Evolutionary conservation across 2,329 filamentous ascomycete species (phyloP).

Genomic region (Capronia coronata): DNA sequence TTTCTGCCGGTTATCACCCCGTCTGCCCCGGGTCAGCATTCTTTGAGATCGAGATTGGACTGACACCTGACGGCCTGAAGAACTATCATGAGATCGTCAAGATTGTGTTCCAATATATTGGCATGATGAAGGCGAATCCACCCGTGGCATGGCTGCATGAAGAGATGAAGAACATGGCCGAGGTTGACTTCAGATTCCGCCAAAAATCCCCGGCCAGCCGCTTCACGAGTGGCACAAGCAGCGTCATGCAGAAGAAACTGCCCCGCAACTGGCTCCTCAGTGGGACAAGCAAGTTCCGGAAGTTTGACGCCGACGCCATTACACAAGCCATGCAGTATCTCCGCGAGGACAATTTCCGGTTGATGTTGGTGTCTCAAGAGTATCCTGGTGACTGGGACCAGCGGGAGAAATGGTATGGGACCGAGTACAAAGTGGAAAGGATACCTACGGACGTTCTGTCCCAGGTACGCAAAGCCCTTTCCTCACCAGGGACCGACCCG

Average conservation of each 20-base stretch:
- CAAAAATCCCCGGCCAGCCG: conserved; percentile 85
- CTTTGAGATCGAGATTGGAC: conserved; percentile 69
- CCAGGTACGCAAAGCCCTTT: conserved; percentile 60
- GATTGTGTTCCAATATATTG: conserved; percentile 83
- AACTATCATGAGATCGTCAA: conserved; percentile 77
- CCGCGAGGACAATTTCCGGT: conserved; percentile 79
- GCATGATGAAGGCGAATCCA: conserved; percentile 69
- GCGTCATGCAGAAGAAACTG: conserved; percentile 84
- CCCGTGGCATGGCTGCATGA: conserved; percentile 92
- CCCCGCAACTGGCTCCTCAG: conserved; percentile 85
- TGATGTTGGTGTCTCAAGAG: conserved; percentile 75
- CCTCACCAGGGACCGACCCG: conserved; percentile 52
- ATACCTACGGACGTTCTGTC: conserved; percentile 69
- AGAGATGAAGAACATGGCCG: conserved; percentile 81
- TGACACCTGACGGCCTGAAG: conserved; percentile 79
- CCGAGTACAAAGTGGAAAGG: conserved; percentile 78
- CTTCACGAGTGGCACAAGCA: conserved; percentile 78
- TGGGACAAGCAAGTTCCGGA: conserved; percentile 65
- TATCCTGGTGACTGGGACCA: conserved; percentile 77
- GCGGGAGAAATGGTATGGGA: conserved; percentile 97
- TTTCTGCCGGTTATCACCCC: conserved; percentile 68
- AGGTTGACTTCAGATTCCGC: conserved; percentile 91
- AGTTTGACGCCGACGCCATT: conserved; percentile 74
- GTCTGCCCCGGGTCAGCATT: conserved; percentile 75
- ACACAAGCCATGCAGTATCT: conserved; percentile 65